These are phyloP conservation scores for Globisporangium camurandrum DNA, from an alignment of 352 stramenopile species.

Conservation along the genomic window DNA sequence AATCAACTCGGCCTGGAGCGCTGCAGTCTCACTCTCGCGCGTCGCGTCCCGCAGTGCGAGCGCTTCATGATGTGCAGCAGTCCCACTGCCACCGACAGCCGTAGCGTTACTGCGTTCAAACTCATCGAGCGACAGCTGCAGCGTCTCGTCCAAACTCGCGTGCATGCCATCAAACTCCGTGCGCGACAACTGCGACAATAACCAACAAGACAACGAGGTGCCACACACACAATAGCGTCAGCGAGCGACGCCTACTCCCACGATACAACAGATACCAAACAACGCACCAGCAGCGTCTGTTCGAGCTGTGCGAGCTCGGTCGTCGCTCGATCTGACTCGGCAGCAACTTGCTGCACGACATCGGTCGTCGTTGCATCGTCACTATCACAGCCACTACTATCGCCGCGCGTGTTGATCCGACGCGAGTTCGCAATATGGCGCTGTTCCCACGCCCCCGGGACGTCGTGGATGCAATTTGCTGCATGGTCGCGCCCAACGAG, in stretches of 20 bases:
- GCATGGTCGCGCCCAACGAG: conserved; percentile 54
- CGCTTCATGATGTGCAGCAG: too few relatives aligned
- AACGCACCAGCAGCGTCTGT: conserved; percentile 51
- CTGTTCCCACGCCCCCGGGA: conserved; percentile 56
- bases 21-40: conserved; percentile 64
- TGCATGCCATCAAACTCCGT: conserved; percentile 75
- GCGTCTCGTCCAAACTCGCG: conserved; percentile 66
- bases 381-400: not conserved
- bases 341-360: conserved; percentile 21
- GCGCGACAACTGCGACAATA: conserved; percentile 37
- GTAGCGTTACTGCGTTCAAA: conserved; percentile 14
- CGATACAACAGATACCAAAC: not conserved
- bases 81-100: not conserved
- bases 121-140: conserved; percentile 54
- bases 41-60: conserved; percentile 43
- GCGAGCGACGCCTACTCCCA: not conserved
- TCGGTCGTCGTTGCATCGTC: conserved; percentile 12
- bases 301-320: conserved; percentile 69
- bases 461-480: conserved; percentile 50
- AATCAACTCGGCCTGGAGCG: conserved; percentile 65
- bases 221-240: not conserved
- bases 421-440: conserved; percentile 59
- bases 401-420: conserved; percentile 52
- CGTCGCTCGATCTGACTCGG: conserved; percentile 32
- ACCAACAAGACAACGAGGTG: not conserved